phyloP scores from a whole-genome alignment of 2,329 filamentous ascomycete genomes.

The Xylariaceae sp. region DNA sequence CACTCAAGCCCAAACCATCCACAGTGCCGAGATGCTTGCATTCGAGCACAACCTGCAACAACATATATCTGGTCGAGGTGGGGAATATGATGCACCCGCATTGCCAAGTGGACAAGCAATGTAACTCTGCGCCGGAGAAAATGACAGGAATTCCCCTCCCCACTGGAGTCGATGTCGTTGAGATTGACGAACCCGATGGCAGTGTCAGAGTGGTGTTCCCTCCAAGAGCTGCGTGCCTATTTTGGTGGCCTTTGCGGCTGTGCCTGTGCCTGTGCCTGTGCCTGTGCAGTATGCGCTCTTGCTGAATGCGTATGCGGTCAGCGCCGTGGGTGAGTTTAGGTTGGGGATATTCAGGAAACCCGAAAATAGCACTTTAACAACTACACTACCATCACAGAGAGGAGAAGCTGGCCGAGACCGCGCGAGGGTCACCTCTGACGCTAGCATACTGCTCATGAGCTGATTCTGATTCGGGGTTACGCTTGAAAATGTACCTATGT shows the following conservation, averaged over 20 bases:
- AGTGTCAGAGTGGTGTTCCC: slow-evolving; percentile 19
- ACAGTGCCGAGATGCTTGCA: slow-evolving; percentile 22
- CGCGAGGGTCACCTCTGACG: slow-evolving; percentile 2
- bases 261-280: no score
- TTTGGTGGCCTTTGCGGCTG: slow-evolving; percentile 28
- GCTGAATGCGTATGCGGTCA: slow-evolving; percentile 25
- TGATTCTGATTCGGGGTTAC: not conserved
- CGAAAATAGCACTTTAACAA: slow-evolving; percentile 19
- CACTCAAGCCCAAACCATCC: slow-evolving; percentile 11
- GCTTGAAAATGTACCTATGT: not conserved
- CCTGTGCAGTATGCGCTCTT: slow-evolving; percentile 14
- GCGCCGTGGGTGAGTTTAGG: slow-evolving; percentile 16
- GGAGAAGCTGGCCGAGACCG: slow-evolving; percentile 6
- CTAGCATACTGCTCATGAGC: not conserved
- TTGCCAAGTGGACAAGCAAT: slow-evolving; percentile 27
- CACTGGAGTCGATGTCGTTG: slow-evolving; percentile 19
- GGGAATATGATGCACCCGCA: slow-evolving; percentile 22
- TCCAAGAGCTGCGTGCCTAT: slow-evolving; percentile 19
- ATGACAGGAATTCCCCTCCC: slow-evolving; percentile 13
- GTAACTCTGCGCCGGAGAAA: slow-evolving; percentile 31
- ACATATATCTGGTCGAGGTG: slow-evolving; percentile 22
- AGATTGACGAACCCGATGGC: slow-evolving; percentile 17
- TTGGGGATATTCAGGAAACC: slow-evolving; percentile 6
- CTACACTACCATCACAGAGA: not conserved
- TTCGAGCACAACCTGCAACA: slow-evolving; percentile 2